Conservation (phyloP, 2,329 filamentous ascomycete genomes). For the Coniochaeta ligniaria region DNA sequence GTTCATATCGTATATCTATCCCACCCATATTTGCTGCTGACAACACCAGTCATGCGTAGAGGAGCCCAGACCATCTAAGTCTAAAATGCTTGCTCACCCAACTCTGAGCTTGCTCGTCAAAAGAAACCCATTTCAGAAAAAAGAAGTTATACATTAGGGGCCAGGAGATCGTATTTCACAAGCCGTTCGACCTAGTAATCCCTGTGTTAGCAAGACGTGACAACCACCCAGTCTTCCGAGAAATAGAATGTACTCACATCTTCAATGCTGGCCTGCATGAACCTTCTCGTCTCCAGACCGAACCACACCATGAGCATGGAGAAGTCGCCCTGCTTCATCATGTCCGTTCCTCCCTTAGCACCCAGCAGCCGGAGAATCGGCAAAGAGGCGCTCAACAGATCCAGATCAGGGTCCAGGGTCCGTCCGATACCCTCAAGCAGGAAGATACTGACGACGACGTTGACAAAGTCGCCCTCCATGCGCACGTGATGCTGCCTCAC, state of each 20-base stretch:
- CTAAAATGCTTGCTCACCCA: neutral
- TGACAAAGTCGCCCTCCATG: conserved; percentile 95
- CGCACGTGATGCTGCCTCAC: conserved; percentile 88
- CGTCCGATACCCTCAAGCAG: conserved; percentile 91
- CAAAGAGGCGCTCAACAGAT: conserved; percentile 77
- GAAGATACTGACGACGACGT: conserved; percentile 92
- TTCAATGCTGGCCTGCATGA: conserved; percentile 84
- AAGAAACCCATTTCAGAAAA: no score
- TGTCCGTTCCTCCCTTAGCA: conserved; percentile 63
- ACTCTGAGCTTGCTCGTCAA: neutral
- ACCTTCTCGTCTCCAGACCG: conserved; percentile 79
- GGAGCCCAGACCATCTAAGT: neutral
- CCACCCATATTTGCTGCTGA: neutral
- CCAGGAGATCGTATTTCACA: conserved; percentile 79
- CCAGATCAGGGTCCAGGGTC: conserved; percentile 76
- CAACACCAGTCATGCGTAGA: neutral
- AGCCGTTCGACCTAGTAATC: conserved; percentile 62
- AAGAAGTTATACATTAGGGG: conserved; percentile 63
- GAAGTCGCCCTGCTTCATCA: conserved; percentile 66
- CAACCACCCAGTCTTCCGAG: neutral
- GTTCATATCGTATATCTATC: neutral
- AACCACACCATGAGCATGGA: conserved; percentile 89
- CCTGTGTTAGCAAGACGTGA: neutral
- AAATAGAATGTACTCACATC: conserved; percentile 56
- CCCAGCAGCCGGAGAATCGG: conserved; percentile 87